Conservation (phyloP, 1,284 basidiomycete species). For the Cryptococcus amylolentus region DNA sequence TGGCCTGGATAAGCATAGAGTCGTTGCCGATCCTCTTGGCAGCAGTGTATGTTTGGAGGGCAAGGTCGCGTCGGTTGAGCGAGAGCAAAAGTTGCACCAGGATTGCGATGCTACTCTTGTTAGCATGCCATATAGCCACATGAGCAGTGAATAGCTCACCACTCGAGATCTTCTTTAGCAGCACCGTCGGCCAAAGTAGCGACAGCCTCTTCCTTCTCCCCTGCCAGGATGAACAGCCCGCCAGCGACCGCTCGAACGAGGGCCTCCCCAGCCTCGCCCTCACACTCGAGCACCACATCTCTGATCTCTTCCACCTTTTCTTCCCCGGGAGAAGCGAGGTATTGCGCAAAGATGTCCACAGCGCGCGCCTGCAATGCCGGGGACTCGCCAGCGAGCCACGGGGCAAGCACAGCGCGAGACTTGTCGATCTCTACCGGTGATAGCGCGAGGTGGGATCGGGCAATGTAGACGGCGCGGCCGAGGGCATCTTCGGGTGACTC, state of each 20-base stretch:
- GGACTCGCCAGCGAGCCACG: conserved; percentile 49
- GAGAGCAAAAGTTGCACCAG: conserved; percentile 80
- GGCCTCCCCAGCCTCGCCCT: conserved; percentile 64
- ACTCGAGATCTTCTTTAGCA: conserved; percentile 74
- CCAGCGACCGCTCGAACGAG: conserved; percentile 73
- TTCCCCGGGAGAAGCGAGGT: conserved; percentile 50
- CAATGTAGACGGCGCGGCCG: conserved; percentile 66
- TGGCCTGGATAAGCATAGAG: conserved; percentile 79
- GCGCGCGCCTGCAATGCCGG: conserved; percentile 69
- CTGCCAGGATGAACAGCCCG: conserved; percentile 74
- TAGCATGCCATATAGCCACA: neutral
- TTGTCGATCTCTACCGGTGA: conserved; percentile 59
- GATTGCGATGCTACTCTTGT: conserved; percentile 64
- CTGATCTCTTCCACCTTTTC: conserved; percentile 74
- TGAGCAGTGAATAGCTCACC: conserved; percentile 57
- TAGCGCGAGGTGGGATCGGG: conserved; percentile 76
- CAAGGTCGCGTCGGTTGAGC: conserved; percentile 76
- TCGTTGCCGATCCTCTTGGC: conserved; percentile 84
- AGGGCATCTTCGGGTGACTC: conserved; percentile 54
- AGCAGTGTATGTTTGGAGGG: conserved; percentile 74
- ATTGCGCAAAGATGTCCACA: conserved; percentile 65
- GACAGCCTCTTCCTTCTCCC: conserved; percentile 84
- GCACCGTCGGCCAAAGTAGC: conserved; percentile 72
- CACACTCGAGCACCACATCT: conserved; percentile 79
- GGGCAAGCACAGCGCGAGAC: conserved; percentile 55